Evolutionary conservation across 2,329 filamentous ascomycete genomes (phyloP), one percentile per base, ranked within the genome.

Genomic region (Calonectria fujianensis): DNA sequence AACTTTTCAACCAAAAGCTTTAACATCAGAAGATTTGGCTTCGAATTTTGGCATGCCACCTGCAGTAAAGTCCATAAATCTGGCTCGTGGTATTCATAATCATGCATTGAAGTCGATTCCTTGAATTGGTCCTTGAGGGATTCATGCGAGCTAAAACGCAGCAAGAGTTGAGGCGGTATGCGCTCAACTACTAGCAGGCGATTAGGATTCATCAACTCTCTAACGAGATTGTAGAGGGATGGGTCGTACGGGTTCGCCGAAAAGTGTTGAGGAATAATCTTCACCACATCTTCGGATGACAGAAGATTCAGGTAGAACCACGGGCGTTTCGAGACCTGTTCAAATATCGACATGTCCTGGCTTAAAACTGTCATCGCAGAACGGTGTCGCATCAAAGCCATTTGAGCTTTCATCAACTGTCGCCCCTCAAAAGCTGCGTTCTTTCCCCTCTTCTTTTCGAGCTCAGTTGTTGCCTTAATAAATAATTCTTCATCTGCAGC

Each of bases 1-100:
- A 80, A 29, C 10, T 54, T 61, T 18, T 77, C 75, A 1, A 79
- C 71, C 0, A 80, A 77, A 24, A 64, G 18, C 29, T 72, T 52
- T 20, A 79, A 3, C 14, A 70, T 77, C 1, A 71, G 67, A 37
- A 79, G 35, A 35, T 79, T 80, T 24, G 74, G 61, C 9, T 69
- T 35, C 6, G 35, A 5, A 4, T 37, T 6, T 2, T n/a, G 20
- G n/a, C 79, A 80, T 2, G 73, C 77, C 1, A 69, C 1, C 2
- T 74, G 48, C 0, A 80, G 72, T 1, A 75, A 29, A 27, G 72
- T 74, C 20, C 39, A 57, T 8, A 4, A 52, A 20, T 0, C 5
- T 8, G 16, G 37, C 4, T 14, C 3, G 14, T 39, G 5, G 4
- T 4, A 20, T 7, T 18, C 3, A 0, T 1, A 1, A 0, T 11